phyloP scores from a whole-genome alignment of 106 monocot species.

The Alisma plantagoaquatica region DNA sequence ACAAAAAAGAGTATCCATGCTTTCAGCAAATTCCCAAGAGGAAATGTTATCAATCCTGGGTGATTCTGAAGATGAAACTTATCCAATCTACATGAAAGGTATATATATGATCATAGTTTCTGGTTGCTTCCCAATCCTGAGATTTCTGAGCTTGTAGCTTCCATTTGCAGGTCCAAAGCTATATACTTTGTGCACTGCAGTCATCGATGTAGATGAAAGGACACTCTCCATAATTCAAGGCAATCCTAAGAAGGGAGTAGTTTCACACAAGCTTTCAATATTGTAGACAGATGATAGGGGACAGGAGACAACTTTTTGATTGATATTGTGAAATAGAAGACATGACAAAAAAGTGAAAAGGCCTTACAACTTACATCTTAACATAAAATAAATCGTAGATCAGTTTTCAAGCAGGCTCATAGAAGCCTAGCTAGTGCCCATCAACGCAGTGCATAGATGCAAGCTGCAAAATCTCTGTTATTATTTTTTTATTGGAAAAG shows the following conservation, averaged over 20 bases:
- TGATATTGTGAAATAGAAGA: background rate
- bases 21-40: conserved; percentile 33
- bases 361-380: no score
- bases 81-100: conserved; percentile 64
- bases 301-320: no score
- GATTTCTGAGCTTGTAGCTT: no score
- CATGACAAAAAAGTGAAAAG: background rate
- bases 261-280: conserved; percentile 27
- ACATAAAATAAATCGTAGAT: no score
- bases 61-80: conserved; percentile 37
- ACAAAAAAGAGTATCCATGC: conserved; percentile 41
- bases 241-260: conserved; percentile 49
- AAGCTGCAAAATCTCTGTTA: no score
- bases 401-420: no score
- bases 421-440: no score
- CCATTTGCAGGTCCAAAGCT: conserved; percentile 55
- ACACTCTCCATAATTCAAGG: conserved; percentile 53
- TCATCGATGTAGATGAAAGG: conserved; percentile 54
- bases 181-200: conserved; percentile 66
- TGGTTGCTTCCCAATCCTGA: no score
- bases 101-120: no score
- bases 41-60: conserved; percentile 45
- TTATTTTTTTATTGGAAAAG: no score
- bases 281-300: no score
- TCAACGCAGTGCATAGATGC: no score